phyloP scores from a whole-genome alignment of 23 red algal genomes.

The Gracilaria caudata region DNA sequence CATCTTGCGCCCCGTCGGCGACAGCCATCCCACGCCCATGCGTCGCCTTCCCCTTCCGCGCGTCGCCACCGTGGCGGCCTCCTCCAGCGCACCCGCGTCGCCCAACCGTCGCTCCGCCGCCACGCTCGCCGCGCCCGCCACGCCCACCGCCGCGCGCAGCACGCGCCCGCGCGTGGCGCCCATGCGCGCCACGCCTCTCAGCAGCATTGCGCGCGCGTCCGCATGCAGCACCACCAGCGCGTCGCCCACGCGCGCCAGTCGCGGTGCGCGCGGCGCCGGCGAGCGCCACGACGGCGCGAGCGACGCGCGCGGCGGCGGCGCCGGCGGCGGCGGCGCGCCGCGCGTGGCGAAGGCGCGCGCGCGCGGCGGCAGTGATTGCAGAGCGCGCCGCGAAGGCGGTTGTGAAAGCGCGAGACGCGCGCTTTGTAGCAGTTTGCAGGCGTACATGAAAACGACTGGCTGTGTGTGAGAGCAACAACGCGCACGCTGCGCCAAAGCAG shows the following conservation, averaged over 20 bases:
- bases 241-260: constrained; percentile 68
- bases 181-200: neutral
- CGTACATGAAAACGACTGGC: too few species aligned
- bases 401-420: too few species aligned
- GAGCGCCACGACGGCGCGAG: constrained; percentile 35
- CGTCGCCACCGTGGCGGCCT: too few species aligned
- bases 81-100: constrained; percentile 44
- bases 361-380: too few species aligned
- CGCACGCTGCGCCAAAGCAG: too few species aligned
- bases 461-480: too few species aligned
- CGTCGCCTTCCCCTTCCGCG: too few species aligned
- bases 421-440: too few species aligned
- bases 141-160: constrained; percentile 67
- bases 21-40: too few species aligned
- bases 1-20: too few species aligned
- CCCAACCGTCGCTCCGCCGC: constrained; percentile 14
- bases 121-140: constrained; percentile 62
- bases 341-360: constrained; percentile 44
- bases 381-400: too few species aligned
- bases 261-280: constrained; percentile 40
- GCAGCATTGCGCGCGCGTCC: constrained; percentile 3
- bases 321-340: neutral
- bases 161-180: constrained; percentile 11
- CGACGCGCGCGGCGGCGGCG: constrained; percentile 36
- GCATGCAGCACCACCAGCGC: constrained; percentile 59